Conservation (phyloP, 352 stramenopile genomes). For the Phytophthora cryptogea region DNA sequence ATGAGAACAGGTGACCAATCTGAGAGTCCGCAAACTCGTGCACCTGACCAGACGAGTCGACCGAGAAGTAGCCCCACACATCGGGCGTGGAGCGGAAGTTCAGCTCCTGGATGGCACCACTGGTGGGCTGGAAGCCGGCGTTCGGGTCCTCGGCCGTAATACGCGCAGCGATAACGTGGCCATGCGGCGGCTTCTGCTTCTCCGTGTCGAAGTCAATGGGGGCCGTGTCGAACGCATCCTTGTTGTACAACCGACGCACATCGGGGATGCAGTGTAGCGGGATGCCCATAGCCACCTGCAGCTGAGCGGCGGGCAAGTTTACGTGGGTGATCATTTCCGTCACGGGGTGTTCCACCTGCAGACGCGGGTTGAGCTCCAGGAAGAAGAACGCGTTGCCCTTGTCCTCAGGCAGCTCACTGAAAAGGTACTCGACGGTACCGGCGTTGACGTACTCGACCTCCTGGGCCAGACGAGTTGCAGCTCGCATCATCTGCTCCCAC, state of each 20-base stretch:
- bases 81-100: constrained; percentile 99
- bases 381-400: constrained; percentile 98
- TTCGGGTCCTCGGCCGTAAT: constrained; percentile 99
- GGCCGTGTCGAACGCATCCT: constrained; percentile 91
- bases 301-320: constrained; percentile 96
- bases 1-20: constrained; percentile 99
- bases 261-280: constrained; percentile 98
- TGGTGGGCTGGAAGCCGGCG: constrained; percentile 98
- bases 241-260: constrained; percentile 97
- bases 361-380: constrained; percentile 99
- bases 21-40: constrained; percentile 99
- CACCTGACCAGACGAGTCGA: constrained; percentile 98
- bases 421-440: constrained; percentile 99
- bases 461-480: constrained; percentile 96
- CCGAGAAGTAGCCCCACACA: constrained; percentile 99
- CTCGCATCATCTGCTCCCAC: constrained; percentile 98
- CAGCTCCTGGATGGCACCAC: constrained; percentile 97
- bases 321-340: constrained; percentile 99
- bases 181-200: constrained; percentile 76
- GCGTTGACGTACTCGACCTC: constrained; percentile 99
- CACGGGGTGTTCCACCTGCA: constrained; percentile 99
- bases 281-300: constrained; percentile 99
- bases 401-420: constrained; percentile 93
- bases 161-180: constrained; percentile 98
- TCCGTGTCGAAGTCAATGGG: constrained; percentile 97